These are phyloP conservation scores for Sporobolomyces roseus DNA, from an alignment of 768 basidiomycete species.

Conservation along the genomic window DNA sequence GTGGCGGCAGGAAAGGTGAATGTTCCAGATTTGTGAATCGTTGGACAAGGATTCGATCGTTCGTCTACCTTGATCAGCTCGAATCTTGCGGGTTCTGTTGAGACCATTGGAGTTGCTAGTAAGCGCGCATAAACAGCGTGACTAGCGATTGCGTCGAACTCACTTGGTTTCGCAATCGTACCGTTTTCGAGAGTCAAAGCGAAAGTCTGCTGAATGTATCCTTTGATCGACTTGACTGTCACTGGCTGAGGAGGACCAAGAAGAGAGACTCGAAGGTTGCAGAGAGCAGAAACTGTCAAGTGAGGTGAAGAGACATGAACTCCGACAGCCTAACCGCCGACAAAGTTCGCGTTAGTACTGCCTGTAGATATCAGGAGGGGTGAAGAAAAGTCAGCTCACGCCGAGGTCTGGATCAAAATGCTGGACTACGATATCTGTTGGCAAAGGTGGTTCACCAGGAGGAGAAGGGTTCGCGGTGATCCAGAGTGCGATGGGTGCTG, in stretches of 20 bases:
- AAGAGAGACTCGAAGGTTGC: slow-evolving; percentile 26
- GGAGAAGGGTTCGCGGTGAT: slow-evolving; percentile 23
- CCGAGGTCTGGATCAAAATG: slow-evolving; percentile 26
- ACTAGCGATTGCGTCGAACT: too few species aligned
- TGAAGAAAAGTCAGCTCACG: not conserved
- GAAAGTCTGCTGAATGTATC: slow-evolving; percentile 17
- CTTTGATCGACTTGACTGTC: slow-evolving; percentile 24
- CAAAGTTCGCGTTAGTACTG: not conserved
- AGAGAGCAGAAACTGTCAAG: slow-evolving; percentile 27
- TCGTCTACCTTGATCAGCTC: slow-evolving; percentile 24
- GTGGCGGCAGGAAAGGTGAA: not conserved
- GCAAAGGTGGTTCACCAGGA: slow-evolving; percentile 19
- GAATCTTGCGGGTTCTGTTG: not conserved
- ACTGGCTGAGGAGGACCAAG: slow-evolving; percentile 9
- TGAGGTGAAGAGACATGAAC: slow-evolving; percentile 30
- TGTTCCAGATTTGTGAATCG: not conserved
- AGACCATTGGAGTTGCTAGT: too few species aligned
- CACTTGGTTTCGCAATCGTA: not conserved
- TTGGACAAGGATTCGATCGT: slow-evolving; percentile 9
- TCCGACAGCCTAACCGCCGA: slow-evolving; percentile 38
- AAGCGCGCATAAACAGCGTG: too few species aligned
- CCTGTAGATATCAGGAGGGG: too few species aligned
- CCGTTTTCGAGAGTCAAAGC: slow-evolving; percentile 13
- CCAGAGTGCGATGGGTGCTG: slow-evolving; percentile 14
- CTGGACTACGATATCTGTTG: slow-evolving; percentile 17